Base-by-base conservation (phyloP, 177 flowering plant genomes). In the Telopea speciosissima region DNA sequence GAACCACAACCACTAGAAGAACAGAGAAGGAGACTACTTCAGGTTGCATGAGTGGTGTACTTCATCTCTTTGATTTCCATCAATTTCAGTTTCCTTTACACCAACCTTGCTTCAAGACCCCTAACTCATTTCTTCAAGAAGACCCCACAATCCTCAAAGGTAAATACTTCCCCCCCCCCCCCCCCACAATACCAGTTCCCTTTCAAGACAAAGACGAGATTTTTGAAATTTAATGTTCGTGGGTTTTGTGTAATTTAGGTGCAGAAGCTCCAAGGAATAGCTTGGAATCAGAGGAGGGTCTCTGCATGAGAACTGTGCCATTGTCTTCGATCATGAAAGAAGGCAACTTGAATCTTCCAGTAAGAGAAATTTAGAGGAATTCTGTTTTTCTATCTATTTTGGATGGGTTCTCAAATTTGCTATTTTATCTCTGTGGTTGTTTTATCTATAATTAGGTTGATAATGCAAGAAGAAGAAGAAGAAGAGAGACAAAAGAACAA, bases 201-300 rank as follows among this genome's bases (percentile, higher is more conserved):
- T 36, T 36, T 36, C 40, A 36, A 36, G 40, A 36, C 6, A 36
- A 36, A 3, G 40, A 24, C 5, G 54, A 31, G 21, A 10, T n/a
- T 66, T 62, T 64, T 17, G 40, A 56, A 36, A 10, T 67, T 69
- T 75, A 68, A 66, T 24, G 24, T 28, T 28, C 10, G 66, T 70
- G 73, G 72, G 63, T 73, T 70, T 68, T 65, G 66, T 28, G 28
- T 40, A 65, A 71, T 78, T 77, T 81, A 90, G 96, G 98, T 24
- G 72, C 75, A 11, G 91, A 88, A 72, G 94, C 97, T 52, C 98
- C 97, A 62, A 83, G 97, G 65, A 90, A 89, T 73, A 93, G 98
- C 82, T 85, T 93, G 86, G 90, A 93, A 73, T 73, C 79, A 26
- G 85, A 79, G 52, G 84, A 77, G 22, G 60, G 26, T 44, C 62